A percentile compares a stretch with the other conserved stretches of the same genome.
phyloP scores from a whole-genome alignment of 768 basidiomycete genomes.

The Hydnomerulius pinastri region DNA sequence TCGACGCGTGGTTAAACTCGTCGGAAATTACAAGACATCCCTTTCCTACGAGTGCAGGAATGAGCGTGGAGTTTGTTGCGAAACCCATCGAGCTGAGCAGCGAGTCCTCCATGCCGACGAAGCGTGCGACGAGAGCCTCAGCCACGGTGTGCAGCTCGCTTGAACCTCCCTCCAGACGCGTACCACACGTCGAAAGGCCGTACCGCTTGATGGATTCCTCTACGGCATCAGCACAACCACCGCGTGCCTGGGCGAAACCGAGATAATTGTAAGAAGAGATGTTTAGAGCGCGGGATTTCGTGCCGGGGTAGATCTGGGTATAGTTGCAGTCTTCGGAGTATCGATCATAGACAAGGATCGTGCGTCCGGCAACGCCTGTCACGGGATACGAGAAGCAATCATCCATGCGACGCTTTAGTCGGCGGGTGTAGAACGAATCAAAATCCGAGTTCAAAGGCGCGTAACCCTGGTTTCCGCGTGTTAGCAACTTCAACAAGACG shows the following conservation, averaged over 20 bases:
- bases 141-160: slow-evolving; percentile 78
- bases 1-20: slow-evolving; percentile 94
- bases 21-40: slow-evolving; percentile 96
- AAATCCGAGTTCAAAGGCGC: slow-evolving; percentile 97
- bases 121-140: slow-evolving; percentile 87
- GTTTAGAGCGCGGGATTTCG: slow-evolving; percentile 86
- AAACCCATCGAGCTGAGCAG: slow-evolving; percentile 96
- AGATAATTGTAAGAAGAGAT: slow-evolving; percentile 99
- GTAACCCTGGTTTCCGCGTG: slow-evolving; percentile 67
- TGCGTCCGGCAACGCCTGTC: slow-evolving; percentile 94
- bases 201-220: slow-evolving; percentile 81
- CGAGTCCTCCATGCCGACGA: slow-evolving; percentile 88
- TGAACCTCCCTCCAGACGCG: slow-evolving; percentile 83
- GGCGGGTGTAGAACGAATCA: slow-evolving; percentile 98
- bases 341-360: slow-evolving; percentile 84
- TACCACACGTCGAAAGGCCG: slow-evolving; percentile 75
- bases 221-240: slow-evolving; percentile 93
- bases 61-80: slow-evolving; percentile 90
- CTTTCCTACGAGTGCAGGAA: slow-evolving; percentile 88
- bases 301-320: slow-evolving; percentile 76
- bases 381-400: slow-evolving; percentile 93
- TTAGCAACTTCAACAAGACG: slow-evolving; percentile 8
- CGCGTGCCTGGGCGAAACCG: slow-evolving; percentile 92
- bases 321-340: slow-evolving; percentile 79
- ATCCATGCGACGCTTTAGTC: slow-evolving; percentile 91